Percentiles rank a stretch among this genome's conserved stretches.
phyloP scores from a whole-genome alignment of 2,329 filamentous ascomycete genomes.

The Trichoderma guizhouense region DNA sequence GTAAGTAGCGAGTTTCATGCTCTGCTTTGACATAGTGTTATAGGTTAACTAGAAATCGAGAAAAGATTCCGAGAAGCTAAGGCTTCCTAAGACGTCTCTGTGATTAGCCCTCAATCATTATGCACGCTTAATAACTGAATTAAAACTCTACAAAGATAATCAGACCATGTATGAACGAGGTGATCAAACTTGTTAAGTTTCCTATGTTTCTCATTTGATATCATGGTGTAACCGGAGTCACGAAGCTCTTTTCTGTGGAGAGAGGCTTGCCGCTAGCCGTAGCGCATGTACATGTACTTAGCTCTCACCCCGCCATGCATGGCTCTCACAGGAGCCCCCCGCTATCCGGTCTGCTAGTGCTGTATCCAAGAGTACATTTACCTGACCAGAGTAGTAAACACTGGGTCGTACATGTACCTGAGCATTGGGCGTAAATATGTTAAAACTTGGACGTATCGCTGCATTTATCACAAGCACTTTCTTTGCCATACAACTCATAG shows the following conservation, averaged over 20 bases:
- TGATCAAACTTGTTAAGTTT: too few relatives aligned
- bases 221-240: background rate
- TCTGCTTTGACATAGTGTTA: fast-evolving
- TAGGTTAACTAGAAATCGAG: background rate
- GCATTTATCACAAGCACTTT: background rate
- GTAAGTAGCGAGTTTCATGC: background rate
- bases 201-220: too few relatives aligned
- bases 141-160: background rate
- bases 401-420: background rate
- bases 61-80: background rate
- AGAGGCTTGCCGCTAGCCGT: background rate
- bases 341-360: background rate
- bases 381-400: too few relatives aligned
- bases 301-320: too few relatives aligned
- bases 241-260: background rate
- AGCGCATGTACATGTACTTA: background rate
- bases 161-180: background rate
- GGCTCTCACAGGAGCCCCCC: background rate
- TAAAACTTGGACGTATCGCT: background rate
- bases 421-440: too few relatives aligned
- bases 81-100: background rate
- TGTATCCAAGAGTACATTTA: background rate
- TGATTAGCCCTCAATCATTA: background rate
- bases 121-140: background rate
- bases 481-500: background rate